Base-by-base conservation (phyloP, 305 asterid species). In the Petunia hybrid region DNA sequence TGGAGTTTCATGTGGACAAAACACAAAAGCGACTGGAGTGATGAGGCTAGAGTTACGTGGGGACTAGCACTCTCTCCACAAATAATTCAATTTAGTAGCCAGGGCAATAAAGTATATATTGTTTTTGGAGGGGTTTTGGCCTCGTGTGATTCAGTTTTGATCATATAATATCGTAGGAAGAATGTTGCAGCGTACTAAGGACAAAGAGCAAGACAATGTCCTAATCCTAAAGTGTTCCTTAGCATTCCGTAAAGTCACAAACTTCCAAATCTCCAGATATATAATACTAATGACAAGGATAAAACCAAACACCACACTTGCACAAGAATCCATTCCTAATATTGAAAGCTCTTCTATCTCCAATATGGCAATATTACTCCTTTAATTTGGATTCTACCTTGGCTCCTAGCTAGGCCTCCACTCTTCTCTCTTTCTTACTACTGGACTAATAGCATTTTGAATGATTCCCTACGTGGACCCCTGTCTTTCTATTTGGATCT, bases 191-290 rank as follows among this genome's bases (percentile, higher is more conserved):
- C 89, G 76, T 78, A 62, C 79, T 22, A 60, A 84, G 74, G 91
- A 89, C 93, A 88, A 83, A 88, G 64, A 73, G 61, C 59, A 59
- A 83, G 93, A 86, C 89, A 88, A 66, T 62, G 82, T 80, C 80
- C 85, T 55, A 70, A 22, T 22, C 31, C 31, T 22, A 22, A 22
- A 76, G 85, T 87, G 85, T 86, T 80, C 73, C 61, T 80, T 82
- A 85, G 85, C 85, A 68, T 79, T 79, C 76, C 57, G 43, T 62
- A 84, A 69, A 55, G 82, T 78, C 90, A 81, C 78, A 82, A 85
- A 69, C 77, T 40, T 87, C 95, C 92, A 89, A 92, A 84, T 76
- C 81, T 83, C 85, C 88, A 89, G 83, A 89, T 83, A 84, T 85
- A 48, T 80, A 83, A 68, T 81, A 83, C 31, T 22, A 42, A 69